Percentiles rank a stretch among this genome's conserved stretches.
Evolutionary conservation across 768 basidiomycete species (phyloP).

Genomic region (Sporobolomyces pararoseus): DNA sequence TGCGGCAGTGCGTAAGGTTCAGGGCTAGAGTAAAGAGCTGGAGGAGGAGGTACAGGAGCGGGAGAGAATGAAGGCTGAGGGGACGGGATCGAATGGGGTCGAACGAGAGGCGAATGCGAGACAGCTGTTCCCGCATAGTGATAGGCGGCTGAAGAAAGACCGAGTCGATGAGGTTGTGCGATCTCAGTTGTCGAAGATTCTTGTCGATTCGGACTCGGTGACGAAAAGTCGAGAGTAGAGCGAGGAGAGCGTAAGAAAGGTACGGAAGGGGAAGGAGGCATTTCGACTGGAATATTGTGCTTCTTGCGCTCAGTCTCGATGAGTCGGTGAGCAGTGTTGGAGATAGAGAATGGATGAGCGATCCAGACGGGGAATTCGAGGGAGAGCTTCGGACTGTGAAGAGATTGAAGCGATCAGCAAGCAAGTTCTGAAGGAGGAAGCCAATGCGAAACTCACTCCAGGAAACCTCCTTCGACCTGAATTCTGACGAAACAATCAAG

Average conservation of each 20-base stretch:
- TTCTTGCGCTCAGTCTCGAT: not conserved
- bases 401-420: too few species aligned
- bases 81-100: not conserved
- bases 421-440: too few species aligned
- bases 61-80: not conserved
- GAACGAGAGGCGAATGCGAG: not conserved
- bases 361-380: conserved; percentile 44
- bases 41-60: not conserved
- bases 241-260: conserved; percentile 14
- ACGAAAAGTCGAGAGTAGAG: conserved; percentile 13
- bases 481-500: conserved; percentile 38
- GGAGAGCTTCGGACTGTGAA: conserved; percentile 33
- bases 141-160: not conserved
- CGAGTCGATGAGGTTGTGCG: not conserved
- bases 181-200: not conserved
- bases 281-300: not conserved
- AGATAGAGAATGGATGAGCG: conserved; percentile 42
- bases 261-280: not conserved
- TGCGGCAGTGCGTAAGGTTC: not conserved
- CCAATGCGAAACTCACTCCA: conserved; percentile 22
- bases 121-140: conserved; percentile 5
- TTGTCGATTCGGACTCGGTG: not conserved
- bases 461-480: conserved; percentile 37
- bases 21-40: not conserved
- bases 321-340: conserved; percentile 27